phyloP scores from a whole-genome alignment of 306 rosid genomes.

The Biancaea sappan region DNA sequence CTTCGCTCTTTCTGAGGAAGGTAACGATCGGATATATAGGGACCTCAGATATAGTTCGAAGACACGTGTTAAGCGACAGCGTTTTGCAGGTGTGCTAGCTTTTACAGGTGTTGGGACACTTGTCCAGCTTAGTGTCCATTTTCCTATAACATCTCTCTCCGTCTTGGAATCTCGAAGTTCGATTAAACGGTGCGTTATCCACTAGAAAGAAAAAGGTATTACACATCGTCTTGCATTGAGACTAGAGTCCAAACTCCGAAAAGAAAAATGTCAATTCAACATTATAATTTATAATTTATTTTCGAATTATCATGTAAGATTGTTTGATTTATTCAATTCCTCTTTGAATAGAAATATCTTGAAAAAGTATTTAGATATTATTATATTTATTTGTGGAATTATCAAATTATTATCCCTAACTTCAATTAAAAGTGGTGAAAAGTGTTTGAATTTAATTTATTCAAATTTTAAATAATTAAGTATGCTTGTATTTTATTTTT shows the following conservation, averaged over 20 bases:
- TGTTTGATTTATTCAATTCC: neutral
- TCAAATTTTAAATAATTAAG: too few species aligned
- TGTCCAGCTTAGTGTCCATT: constrained; percentile 41
- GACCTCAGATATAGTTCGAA: neutral
- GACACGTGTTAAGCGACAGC: constrained; percentile 57
- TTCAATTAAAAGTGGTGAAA: too few species aligned
- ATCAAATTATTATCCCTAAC: too few species aligned
- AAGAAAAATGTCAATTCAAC: neutral
- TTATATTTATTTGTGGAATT: too few species aligned
- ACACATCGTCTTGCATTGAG: neutral
- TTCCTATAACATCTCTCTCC: neutral
- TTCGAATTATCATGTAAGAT: neutral
- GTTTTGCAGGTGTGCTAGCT: constrained; percentile 47
- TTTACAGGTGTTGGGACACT: constrained; percentile 79
- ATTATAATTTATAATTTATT: neutral
- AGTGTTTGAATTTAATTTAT: too few species aligned
- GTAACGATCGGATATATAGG: constrained; percentile 36
- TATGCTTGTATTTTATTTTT: too few species aligned
- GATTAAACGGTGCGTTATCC: constrained; percentile 47
- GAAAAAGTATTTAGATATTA: too few species aligned
- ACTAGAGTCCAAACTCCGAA: neutral
- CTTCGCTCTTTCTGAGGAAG: neutral
- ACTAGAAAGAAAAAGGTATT: neutral
- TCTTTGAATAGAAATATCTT: too few species aligned
- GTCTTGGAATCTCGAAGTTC: constrained; percentile 20